These are phyloP conservation scores for Podospora sp. DNA, from an alignment of 495 filamentous ascomycete species.

Conservation along the genomic window DNA sequence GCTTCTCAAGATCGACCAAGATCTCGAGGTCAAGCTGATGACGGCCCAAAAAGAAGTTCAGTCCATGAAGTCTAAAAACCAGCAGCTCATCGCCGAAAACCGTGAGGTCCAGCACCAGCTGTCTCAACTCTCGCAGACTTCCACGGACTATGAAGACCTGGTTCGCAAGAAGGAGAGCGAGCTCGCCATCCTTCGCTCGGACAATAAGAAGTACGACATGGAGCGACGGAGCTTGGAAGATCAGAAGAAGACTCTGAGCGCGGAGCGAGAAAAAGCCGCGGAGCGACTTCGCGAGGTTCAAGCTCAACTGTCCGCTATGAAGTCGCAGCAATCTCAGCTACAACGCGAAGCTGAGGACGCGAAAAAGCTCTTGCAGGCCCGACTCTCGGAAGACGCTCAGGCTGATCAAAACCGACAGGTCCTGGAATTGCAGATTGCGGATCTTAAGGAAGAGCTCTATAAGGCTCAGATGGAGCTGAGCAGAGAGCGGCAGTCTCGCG, in stretches of 20 bases:
- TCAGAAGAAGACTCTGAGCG: conserved; percentile 66
- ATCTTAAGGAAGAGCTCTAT: conserved; percentile 83
- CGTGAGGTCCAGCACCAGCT: conserved; percentile 83
- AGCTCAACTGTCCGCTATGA: conserved; percentile 84
- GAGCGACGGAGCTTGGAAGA: conserved; percentile 77
- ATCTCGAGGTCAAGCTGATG: conserved; percentile 83
- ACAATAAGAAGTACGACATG: conserved; percentile 75
- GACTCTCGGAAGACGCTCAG: conserved; percentile 86
- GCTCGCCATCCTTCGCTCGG: conserved; percentile 77
- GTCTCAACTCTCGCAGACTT: conserved; percentile 83
- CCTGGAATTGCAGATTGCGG: conserved; percentile 82
- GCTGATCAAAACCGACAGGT: conserved; percentile 82
- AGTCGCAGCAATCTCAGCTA: conserved; percentile 76
- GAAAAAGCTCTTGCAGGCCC: conserved; percentile 80
- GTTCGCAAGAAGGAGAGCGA: conserved; percentile 94
- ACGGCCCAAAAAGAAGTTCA: conserved; percentile 82
- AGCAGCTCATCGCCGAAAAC: conserved; percentile 80
- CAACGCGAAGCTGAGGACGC: conserved; percentile 89
- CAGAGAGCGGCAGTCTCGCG: conserved; percentile 90
- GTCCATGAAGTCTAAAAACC: conserved; percentile 66
- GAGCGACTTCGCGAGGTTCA: conserved; percentile 79
- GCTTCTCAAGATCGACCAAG: conserved; percentile 82
- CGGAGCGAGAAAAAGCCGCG: conserved; percentile 80
- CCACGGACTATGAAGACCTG: conserved; percentile 91
- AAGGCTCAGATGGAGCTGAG: conserved; percentile 86